Conservation (phyloP, 164 flowering plant species). For the Akebia trifoliata region DNA sequence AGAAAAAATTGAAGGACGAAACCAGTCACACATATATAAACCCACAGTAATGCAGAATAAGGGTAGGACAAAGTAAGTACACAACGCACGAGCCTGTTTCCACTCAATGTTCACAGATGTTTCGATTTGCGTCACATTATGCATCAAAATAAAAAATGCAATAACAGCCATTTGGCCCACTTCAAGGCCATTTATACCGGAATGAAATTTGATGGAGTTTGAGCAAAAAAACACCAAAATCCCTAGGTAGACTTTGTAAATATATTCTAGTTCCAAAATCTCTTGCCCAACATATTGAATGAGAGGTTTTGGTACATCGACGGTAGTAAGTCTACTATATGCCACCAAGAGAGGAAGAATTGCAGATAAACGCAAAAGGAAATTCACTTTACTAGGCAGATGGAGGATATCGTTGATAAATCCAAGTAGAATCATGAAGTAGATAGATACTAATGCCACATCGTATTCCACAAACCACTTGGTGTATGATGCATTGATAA, state of each 20-base stretch:
- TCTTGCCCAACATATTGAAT: slow-evolving; percentile 65
- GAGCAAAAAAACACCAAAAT: slow-evolving; percentile 95
- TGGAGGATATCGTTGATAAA: too few species aligned
- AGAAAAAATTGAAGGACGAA: slow-evolving; percentile 96
- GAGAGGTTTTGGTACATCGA: slow-evolving; percentile 88
- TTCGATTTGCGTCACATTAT: slow-evolving; percentile 96
- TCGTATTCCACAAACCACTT: too few species aligned
- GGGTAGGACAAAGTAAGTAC: slow-evolving; percentile 86
- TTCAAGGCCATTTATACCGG: slow-evolving; percentile 98
- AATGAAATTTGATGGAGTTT: slow-evolving; percentile 95
- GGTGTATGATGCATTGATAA: too few species aligned
- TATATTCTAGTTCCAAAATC: slow-evolving; percentile 75
- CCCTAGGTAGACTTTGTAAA: slow-evolving; percentile 83
- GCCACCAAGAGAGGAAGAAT: slow-evolving; percentile 95
- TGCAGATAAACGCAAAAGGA: slow-evolving; percentile 77
- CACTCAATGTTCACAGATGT: slow-evolving; percentile 72
- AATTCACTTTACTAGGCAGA: too few species aligned
- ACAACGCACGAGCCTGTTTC: slow-evolving; percentile 93
- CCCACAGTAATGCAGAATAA: slow-evolving; percentile 81
- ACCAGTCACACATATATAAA: slow-evolving; percentile 88
- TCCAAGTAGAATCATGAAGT: too few species aligned
- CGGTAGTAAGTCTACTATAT: slow-evolving; percentile 93
- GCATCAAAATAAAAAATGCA: slow-evolving; percentile 80
- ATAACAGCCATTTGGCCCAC: slow-evolving; percentile 95
- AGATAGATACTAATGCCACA: too few species aligned